These are phyloP conservation scores for Rhizopogon salebrosus DNA, from an alignment of 768 basidiomycete species.

Conservation along the genomic window DNA sequence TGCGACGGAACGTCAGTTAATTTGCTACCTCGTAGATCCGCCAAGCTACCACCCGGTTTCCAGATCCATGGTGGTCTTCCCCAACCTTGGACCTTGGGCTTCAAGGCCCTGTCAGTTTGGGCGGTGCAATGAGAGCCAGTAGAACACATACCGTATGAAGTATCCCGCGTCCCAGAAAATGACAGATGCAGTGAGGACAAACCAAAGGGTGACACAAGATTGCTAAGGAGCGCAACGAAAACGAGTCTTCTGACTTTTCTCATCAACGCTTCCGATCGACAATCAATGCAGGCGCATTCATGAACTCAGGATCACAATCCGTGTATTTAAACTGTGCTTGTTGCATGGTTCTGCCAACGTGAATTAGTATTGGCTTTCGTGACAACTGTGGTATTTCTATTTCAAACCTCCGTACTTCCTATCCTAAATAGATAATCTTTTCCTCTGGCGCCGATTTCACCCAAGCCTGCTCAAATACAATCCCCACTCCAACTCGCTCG, in stretches of 20 bases:
- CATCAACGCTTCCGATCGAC: too few species aligned
- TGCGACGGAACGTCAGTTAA: constrained; percentile 18
- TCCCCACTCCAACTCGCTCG: constrained; percentile 16
- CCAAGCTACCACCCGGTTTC: constrained; percentile 47
- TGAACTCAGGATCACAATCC: too few species aligned
- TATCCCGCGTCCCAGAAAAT: constrained; percentile 80
- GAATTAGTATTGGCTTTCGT: too few species aligned
- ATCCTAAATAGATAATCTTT: too few species aligned
- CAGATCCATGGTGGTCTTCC: constrained; percentile 92
- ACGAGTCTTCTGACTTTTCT: too few species aligned
- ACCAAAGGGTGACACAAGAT: constrained; percentile 71
- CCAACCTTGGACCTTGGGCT: constrained; percentile 85
- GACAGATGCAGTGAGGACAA: constrained; percentile 44
- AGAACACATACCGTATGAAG: constrained; percentile 63
- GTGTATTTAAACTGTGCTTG: too few species aligned
- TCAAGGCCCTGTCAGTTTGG: neutral
- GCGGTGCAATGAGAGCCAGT: neutral
- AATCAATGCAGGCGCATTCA: too few species aligned
- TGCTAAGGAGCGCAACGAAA: too few species aligned
- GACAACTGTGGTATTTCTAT: too few species aligned
- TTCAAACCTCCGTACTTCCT: too few species aligned
- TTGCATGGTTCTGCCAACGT: too few species aligned
- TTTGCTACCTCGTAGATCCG: constrained; percentile 35
- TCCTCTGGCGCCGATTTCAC: too few species aligned
- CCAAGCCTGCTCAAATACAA: constrained; percentile 15